Percentiles rank a stretch among this genome's conserved stretches.
These are phyloP conservation scores for Leccinum angustisporum DNA, from an alignment of 1,284 basidiomycete species.

Conservation along the genomic window DNA sequence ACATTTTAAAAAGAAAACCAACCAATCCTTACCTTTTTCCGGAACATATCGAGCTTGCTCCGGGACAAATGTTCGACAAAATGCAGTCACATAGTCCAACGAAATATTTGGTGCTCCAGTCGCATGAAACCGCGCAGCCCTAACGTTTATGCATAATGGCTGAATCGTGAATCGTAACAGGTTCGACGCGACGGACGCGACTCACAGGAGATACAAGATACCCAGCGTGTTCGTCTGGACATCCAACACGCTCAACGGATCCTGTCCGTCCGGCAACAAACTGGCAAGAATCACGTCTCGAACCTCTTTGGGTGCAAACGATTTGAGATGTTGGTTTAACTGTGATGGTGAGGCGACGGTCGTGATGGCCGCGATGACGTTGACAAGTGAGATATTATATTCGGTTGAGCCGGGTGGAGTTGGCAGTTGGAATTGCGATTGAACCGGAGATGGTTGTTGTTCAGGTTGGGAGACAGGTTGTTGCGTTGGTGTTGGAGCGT, in stretches of 20 bases:
- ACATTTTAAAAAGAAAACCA: background rate
- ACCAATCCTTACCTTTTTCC: constrained; percentile 54
- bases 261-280: constrained; percentile 50
- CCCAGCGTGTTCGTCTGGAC: constrained; percentile 58
- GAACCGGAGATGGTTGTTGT: constrained; percentile 19
- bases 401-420: constrained; percentile 8
- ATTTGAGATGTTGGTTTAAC: constrained; percentile 44
- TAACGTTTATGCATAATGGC: constrained; percentile 24
- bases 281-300: constrained; percentile 50
- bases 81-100: constrained; percentile 48
- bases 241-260: constrained; percentile 61
- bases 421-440: constrained; percentile 14
- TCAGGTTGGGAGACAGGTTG: constrained; percentile 25
- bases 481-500: constrained; percentile 25
- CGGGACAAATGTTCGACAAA: constrained; percentile 58
- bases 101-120: constrained; percentile 36
- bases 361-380: constrained; percentile 48
- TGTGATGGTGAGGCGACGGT: constrained; percentile 36
- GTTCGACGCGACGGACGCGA: constrained; percentile 8
- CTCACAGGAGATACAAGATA: constrained; percentile 70
- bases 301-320: constrained; percentile 44
- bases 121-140: constrained; percentile 52
- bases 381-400: constrained; percentile 35
- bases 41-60: constrained; percentile 62
- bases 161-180: background rate